These are phyloP conservation scores for Hirschfeldia incana DNA, from an alignment of 345 rosid genomes.

Conservation along the genomic window DNA sequence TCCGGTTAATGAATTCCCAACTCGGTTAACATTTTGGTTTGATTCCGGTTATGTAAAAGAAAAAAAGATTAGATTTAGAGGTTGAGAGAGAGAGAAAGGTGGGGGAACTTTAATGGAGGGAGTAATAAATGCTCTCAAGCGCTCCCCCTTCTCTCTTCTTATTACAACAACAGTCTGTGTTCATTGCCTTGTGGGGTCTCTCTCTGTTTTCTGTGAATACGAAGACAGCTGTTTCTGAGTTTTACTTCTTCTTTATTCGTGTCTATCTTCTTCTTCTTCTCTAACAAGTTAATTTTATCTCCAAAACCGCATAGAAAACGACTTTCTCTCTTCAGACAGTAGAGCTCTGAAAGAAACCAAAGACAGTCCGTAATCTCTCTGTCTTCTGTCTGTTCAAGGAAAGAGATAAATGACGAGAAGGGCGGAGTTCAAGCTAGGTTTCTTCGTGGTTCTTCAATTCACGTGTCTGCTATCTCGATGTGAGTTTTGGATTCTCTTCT, in stretches of 20 bases:
- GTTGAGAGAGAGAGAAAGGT: conserved; percentile 23
- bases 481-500: conserved; percentile 23
- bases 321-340: conserved; percentile 22
- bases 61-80: neutral
- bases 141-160: conserved; percentile 27
- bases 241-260: conserved; percentile 16
- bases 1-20: neutral
- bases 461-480: conserved; percentile 30
- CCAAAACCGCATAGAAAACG: neutral
- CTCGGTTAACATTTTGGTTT: conserved; percentile 8
- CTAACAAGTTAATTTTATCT: neutral
- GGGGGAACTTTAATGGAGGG: conserved; percentile 33
- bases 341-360: too few species aligned
- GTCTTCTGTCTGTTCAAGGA: too few species aligned
- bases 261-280: conserved; percentile 30
- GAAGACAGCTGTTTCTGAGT: conserved; percentile 41
- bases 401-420: conserved; percentile 26
- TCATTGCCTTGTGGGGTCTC: conserved; percentile 44
- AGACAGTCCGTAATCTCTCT: neutral
- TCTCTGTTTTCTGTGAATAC: conserved; percentile 24
- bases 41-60: conserved; percentile 1
- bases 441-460: conserved; percentile 35
- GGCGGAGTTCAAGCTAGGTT: conserved; percentile 33
- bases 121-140: conserved; percentile 39
- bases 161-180: conserved; percentile 38